Evolutionary conservation across 148 eudicot species (phyloP).

Genomic region (Limonium bicolor): DNA sequence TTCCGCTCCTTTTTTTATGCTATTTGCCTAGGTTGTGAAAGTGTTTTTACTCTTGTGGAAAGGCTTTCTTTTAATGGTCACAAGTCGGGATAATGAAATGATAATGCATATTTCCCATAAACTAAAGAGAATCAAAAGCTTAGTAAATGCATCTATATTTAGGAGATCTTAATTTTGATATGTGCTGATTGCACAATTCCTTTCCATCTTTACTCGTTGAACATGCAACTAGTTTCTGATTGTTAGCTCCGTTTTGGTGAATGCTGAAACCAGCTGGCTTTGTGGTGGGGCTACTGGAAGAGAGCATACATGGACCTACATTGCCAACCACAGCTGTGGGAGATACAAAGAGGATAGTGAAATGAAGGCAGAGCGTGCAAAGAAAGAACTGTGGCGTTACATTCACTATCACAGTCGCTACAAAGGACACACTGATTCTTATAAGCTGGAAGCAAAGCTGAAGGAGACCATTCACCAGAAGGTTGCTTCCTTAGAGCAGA

Average conservation of each 20-base stretch:
- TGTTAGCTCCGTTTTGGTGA: slow-evolving; percentile 3
- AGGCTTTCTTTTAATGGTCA: too few relatives aligned
- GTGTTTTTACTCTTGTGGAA: neutral
- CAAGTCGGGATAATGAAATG: too few relatives aligned
- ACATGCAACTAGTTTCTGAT: too few relatives aligned
- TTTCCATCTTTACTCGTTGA: too few relatives aligned
- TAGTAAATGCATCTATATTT: too few relatives aligned
- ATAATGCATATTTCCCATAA: too few relatives aligned
- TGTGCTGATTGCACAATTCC: too few relatives aligned
- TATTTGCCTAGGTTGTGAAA: neutral
- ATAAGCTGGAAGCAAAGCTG: slow-evolving; percentile 41
- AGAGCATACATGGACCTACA: slow-evolving; percentile 4
- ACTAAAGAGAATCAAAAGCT: too few relatives aligned
- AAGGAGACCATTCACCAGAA: slow-evolving; percentile 28
- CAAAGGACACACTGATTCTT: slow-evolving; percentile 68
- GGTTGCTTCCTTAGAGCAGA: slow-evolving; percentile 23
- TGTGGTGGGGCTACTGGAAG: slow-evolving; percentile 49
- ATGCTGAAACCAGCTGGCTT: slow-evolving; percentile 30
- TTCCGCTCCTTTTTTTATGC: neutral
- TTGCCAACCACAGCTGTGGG: slow-evolving; percentile 41
- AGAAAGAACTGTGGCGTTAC: slow-evolving; percentile 41
- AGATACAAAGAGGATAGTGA: slow-evolving; percentile 42
- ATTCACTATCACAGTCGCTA: slow-evolving; percentile 58
- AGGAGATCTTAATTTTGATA: too few relatives aligned
- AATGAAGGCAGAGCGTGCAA: slow-evolving; percentile 29